Evolutionary conservation across 2,329 filamentous ascomycete genomes (phyloP), one percentile per base, ranked within the genome.

Genomic region (Pezicula neosporulosa): DNA sequence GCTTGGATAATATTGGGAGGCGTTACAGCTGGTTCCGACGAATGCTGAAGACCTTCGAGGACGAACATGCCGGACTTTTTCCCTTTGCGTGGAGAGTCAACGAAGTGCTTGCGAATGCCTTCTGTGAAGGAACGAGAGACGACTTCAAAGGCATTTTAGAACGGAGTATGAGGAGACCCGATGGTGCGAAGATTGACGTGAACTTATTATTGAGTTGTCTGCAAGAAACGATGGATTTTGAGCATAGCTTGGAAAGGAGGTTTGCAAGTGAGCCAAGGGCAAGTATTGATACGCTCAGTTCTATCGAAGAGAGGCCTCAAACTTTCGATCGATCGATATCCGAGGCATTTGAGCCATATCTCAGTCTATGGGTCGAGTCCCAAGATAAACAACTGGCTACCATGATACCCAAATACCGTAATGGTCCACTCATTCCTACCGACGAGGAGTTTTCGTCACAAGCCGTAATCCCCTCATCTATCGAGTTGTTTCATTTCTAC

Each of bases 401-500:
- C 7, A 83, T 97, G 71, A 89, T 99, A 57, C 91, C 91, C 0
- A 90, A 85, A 66, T 97, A 97, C 70, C 89, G 88, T 58, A 82
- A 80, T 53, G 90, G 96, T 60, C 87, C 90, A 0, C 77, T 96
- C 3, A 79, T 91, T 38, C 84, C 89, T 3, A 74, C 81, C 0
- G 94, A 97, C 59, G 94, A 99, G 61, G 94, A 99, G 50, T 97
- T 97, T 68, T 89, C 90, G 39, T 78, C 89, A 0, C 90, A 96
- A 66, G 85, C 90, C 42, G 93, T 99, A 51, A 93, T 97, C 52
- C 79, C 87, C 2, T 97, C 94, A 0, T 96, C 94, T 3, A 97
- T 96, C 43, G 94, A 99, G 66, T 81, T 99, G 0, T 99, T 99
- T 71, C 90, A 96, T 63, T 96, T 97, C 66, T 99, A 99, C 72